Conservation (phyloP, 1,284 basidiomycete species). For the Rhodotorula sp. region DNA sequence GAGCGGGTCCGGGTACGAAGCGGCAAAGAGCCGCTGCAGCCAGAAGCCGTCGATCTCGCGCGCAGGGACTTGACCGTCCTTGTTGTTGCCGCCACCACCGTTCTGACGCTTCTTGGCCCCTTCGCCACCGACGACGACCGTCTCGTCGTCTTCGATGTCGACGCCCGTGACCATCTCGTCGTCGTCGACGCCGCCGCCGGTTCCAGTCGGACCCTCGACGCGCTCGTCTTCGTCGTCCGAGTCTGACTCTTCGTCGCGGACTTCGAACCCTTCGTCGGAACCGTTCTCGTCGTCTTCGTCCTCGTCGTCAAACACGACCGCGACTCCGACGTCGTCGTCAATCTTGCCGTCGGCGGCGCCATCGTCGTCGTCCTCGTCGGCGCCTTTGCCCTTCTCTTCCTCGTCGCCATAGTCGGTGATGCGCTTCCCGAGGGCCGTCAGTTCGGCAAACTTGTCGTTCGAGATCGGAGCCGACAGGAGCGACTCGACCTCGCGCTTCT, state of each 20-base stretch:
- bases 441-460: conserved; percentile 78
- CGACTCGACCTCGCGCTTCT: conserved; percentile 90
- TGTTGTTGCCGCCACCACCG: conserved; percentile 43
- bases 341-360: conserved; percentile 52
- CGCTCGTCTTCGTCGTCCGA: conserved; percentile 52
- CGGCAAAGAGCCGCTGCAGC: conserved; percentile 91
- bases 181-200: conserved; percentile 46
- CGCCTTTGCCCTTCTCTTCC: conserved; percentile 71
- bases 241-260: conserved; percentile 55
- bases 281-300: conserved; percentile 76
- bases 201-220: conserved; percentile 13
- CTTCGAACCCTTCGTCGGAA: conserved; percentile 60
- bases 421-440: conserved; percentile 88
- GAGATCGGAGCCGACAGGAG: conserved; percentile 65
- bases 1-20: conserved; percentile 89
- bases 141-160: conserved; percentile 59
- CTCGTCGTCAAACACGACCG: conserved; percentile 94
- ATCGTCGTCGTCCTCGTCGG: conserved; percentile 79
- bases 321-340: conserved; percentile 83
- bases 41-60: conserved; percentile 96
- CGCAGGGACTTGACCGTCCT: conserved; percentile 69
- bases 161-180: conserved; percentile 52
- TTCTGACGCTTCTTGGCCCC: conserved; percentile 34
- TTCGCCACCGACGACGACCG: conserved; percentile 65
- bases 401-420: conserved; percentile 93